phyloP scores from a whole-genome alignment of 1,139 yeast genomes.

The Yamadazyma oceani region DNA sequence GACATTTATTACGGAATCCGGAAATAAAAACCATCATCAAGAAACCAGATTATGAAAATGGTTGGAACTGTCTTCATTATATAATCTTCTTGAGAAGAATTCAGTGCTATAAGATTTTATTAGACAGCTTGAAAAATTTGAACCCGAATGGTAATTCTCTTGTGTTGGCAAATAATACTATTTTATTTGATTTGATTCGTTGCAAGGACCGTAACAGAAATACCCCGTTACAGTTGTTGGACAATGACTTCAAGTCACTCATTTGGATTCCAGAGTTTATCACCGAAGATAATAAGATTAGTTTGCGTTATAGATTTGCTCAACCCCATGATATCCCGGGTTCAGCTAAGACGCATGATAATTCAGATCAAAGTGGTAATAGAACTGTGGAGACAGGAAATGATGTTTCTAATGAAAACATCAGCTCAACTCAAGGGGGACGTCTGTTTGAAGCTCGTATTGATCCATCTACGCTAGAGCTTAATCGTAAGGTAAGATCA shows the following conservation, averaged over 20 bases:
- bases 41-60: conserved; percentile 68
- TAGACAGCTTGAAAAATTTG: conserved; percentile 30
- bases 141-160: conserved; percentile 14
- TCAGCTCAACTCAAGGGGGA: background rate
- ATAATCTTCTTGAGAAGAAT: conserved; percentile 61
- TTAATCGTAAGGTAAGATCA: conserved; percentile 8
- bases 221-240: conserved; percentile 61
- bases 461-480: background rate
- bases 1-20: conserved; percentile 47
- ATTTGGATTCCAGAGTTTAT: conserved; percentile 48
- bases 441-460: background rate
- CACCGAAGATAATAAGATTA: conserved; percentile 29
- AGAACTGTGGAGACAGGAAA: no score
- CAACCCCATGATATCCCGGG: background rate
- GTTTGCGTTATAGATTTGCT: conserved; percentile 24
- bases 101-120: conserved; percentile 51
- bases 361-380: no score
- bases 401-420: no score
- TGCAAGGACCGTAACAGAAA: conserved; percentile 66
- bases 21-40: conserved; percentile 36
- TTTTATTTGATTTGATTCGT: conserved; percentile 42
- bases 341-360: no score
- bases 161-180: conserved; percentile 22
- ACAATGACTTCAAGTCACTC: conserved; percentile 42
- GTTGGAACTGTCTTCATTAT: conserved; percentile 81